A percentile compares a stretch with the other conserved stretches of the same genome.
Conservation (phyloP, 192 early-diverging fungal species). For the Spizellomyces sp. region DNA sequence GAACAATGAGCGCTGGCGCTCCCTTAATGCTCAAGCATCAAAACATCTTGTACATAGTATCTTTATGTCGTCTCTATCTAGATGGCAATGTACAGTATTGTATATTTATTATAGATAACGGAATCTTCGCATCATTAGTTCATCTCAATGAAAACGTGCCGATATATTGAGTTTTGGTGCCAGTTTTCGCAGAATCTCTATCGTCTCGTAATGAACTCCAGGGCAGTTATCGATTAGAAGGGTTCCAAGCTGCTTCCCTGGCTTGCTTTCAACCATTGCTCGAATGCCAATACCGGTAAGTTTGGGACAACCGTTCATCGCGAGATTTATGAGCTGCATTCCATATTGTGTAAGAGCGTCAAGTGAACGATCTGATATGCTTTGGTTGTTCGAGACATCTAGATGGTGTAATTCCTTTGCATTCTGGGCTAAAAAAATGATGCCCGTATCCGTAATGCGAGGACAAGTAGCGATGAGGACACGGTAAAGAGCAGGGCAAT, state of each 20-base stretch:
- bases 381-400: neutral
- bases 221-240: neutral
- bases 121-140: neutral
- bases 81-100: neutral
- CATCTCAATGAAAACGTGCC: neutral
- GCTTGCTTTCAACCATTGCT: neutral
- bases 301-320: neutral
- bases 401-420: neutral
- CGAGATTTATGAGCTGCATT: neutral
- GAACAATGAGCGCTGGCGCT: neutral
- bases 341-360: conserved; percentile 4
- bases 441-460: conserved; percentile 5
- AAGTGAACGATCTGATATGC: neutral
- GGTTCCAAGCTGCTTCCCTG: neutral
- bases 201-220: neutral
- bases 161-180: neutral
- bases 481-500: neutral
- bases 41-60: no score
- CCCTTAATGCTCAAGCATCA: no score
- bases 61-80: neutral
- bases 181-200: neutral
- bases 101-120: neutral
- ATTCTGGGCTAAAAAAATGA: neutral
- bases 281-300: neutral
- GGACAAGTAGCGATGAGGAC: conserved; percentile 5